phyloP scores from a whole-genome alignment of 371 early-diverging fungal genomes.

The Phascolomyces articulosus region DNA sequence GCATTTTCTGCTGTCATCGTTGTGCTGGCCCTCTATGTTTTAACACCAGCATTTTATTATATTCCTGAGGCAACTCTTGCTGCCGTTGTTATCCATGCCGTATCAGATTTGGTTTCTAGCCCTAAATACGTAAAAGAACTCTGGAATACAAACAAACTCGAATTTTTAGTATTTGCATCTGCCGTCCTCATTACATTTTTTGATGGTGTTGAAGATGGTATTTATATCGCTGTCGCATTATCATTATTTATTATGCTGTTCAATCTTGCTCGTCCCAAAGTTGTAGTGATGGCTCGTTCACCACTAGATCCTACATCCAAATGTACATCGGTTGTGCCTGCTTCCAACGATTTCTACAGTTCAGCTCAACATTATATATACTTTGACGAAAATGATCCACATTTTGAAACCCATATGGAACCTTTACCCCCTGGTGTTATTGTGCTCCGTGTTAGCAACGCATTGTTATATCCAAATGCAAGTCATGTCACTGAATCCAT shows the following conservation, averaged over 20 bases:
- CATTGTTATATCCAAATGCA: conserved; percentile 28
- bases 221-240: conserved; percentile 25
- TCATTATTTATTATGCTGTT: conserved; percentile 25
- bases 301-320: conserved; percentile 9
- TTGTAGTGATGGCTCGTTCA: conserved; percentile 9
- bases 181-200: conserved; percentile 68
- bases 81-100: conserved; percentile 81
- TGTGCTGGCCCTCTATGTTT: conserved; percentile 73
- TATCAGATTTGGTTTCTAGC: conserved; percentile 56
- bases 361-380: conserved; percentile 16
- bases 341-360: not conserved
- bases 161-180: conserved; percentile 48
- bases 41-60: conserved; percentile 86
- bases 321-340: not conserved
- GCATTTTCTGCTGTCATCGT: conserved; percentile 76
- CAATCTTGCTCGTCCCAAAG: conserved; percentile 23
- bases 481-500: conserved; percentile 18
- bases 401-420: conserved; percentile 9
- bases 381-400: conserved; percentile 23
- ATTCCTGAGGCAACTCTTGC: conserved; percentile 82
- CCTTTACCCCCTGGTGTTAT: conserved; percentile 24
- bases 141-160: conserved; percentile 44
- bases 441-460: conserved; percentile 9
- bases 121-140: conserved; percentile 28
- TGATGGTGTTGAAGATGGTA: conserved; percentile 28